A percentile compares a stretch with the other conserved stretches of the same genome.
phyloP scores from a whole-genome alignment of 768 basidiomycete genomes.

The Terana coerulea region DNA sequence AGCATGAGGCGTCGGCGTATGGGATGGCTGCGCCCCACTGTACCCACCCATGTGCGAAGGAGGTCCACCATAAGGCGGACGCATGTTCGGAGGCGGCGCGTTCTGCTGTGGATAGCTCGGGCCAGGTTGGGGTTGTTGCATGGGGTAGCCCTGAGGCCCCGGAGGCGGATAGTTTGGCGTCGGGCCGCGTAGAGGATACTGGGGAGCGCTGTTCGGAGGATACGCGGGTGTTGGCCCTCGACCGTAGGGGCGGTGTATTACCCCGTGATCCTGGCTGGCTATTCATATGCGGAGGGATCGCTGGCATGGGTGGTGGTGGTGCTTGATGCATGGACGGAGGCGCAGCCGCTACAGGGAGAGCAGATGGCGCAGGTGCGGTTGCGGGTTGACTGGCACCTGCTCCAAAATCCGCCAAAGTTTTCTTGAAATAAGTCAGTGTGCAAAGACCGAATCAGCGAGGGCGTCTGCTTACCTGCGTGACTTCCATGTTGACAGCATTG shows the following conservation, averaged over 20 bases:
- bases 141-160: background rate
- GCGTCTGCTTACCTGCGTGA: slow-evolving; percentile 72
- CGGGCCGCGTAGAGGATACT: slow-evolving; percentile 6
- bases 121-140: background rate
- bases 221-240: slow-evolving; percentile 2
- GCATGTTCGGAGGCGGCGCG: slow-evolving; percentile 5
- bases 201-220: slow-evolving; percentile 7
- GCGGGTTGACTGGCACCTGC: slow-evolving; percentile 25
- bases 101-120: background rate
- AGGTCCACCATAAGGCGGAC: slow-evolving; percentile 1
- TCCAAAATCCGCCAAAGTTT: slow-evolving; percentile 58
- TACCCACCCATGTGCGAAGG: background rate
- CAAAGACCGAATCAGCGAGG: background rate
- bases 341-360: slow-evolving; percentile 16
- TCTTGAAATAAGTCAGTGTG: slow-evolving; percentile 30
- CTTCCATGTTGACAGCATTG: slow-evolving; percentile 69
- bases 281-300: slow-evolving; percentile 22
- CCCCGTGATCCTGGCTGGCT: slow-evolving; percentile 10
- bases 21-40: background rate
- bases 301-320: slow-evolving; percentile 15
- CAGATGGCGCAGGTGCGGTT: slow-evolving; percentile 27
- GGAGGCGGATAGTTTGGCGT: slow-evolving; percentile 8
- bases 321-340: slow-evolving; percentile 3
- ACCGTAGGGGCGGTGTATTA: slow-evolving; percentile 18
- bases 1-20: background rate